Conservation (phyloP, 2,329 filamentous ascomycete genomes). For the Phyllosticta ampelicida region DNA sequence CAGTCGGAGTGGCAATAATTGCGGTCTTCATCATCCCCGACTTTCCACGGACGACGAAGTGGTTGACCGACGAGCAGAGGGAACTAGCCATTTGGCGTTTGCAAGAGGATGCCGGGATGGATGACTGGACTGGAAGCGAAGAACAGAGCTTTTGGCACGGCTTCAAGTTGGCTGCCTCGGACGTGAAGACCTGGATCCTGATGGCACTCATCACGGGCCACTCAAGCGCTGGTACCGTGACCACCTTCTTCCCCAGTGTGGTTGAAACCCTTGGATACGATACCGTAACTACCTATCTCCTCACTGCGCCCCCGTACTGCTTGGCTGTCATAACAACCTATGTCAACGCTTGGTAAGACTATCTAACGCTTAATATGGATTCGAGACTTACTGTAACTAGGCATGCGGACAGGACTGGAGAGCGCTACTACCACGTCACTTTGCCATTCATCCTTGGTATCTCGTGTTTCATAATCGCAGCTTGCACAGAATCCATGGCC, state of each 20-base stretch:
- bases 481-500: constrained; percentile 47
- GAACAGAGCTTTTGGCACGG: constrained; percentile 30
- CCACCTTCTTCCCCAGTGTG: constrained; percentile 37
- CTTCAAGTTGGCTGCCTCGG: constrained; percentile 28
- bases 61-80: constrained; percentile 30
- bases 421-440: constrained; percentile 58
- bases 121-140: constrained; percentile 28
- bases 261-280: constrained; percentile 35
- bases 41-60: constrained; percentile 44
- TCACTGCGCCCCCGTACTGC: constrained; percentile 44
- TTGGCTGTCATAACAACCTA: constrained; percentile 52
- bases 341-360: constrained; percentile 45
- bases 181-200: constrained; percentile 31
- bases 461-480: constrained; percentile 56
- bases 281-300: constrained; percentile 38
- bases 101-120: constrained; percentile 29
- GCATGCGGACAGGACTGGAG: constrained; percentile 59
- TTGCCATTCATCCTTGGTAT: constrained; percentile 52
- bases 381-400: background rate
- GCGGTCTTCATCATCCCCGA: constrained; percentile 55
- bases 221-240: constrained; percentile 29
- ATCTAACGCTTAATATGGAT: background rate
- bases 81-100: constrained; percentile 28
- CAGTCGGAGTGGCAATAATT: constrained; percentile 44
- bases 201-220: constrained; percentile 30